phyloP scores from a whole-genome alignment of 352 stramenopile species.

The Phytophthora sp. region DNA sequence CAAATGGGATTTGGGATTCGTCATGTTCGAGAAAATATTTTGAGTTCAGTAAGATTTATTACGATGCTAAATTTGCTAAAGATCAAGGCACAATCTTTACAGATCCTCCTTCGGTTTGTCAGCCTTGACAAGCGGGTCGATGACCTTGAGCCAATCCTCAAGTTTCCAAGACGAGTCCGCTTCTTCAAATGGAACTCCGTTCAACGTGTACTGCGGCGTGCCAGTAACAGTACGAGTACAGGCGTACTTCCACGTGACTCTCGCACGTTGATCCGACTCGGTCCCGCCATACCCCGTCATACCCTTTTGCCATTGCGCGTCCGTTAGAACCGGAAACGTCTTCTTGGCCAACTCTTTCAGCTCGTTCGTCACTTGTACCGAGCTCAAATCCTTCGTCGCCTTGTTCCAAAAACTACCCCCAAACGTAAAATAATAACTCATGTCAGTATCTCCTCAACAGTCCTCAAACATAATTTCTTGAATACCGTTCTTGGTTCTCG shows the following conservation, averaged over 20 bases:
- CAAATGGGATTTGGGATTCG: too few species aligned
- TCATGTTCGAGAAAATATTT: too few species aligned
- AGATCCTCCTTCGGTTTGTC: too few species aligned
- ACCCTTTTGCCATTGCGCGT: constrained; percentile 67
- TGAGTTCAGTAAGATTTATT: too few species aligned
- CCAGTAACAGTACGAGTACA: constrained; percentile 77
- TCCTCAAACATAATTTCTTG: too few species aligned
- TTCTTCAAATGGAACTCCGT: constrained; percentile 77
- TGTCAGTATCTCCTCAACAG: not conserved
- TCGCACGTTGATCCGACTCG: constrained; percentile 62
- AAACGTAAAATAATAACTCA: not conserved
- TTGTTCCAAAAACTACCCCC: constrained; percentile 77
- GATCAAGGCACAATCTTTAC: too few species aligned
- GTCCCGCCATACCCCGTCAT: constrained; percentile 84
- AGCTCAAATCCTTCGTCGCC: constrained; percentile 74
- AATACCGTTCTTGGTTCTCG: constrained; percentile 80
- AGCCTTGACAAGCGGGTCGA: constrained; percentile 52
- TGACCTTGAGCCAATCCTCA: constrained; percentile 68
- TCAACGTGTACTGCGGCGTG: constrained; percentile 82
- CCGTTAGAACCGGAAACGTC: constrained; percentile 68
- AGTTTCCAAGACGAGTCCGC: constrained; percentile 73
- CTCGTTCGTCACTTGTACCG: constrained; percentile 69
- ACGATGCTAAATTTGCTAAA: too few species aligned
- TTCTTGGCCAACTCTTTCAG: constrained; percentile 64
- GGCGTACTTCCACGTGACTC: constrained; percentile 84